phyloP scores from a whole-genome alignment of 345 rosid genomes.

The Hevea brasiliensis region DNA sequence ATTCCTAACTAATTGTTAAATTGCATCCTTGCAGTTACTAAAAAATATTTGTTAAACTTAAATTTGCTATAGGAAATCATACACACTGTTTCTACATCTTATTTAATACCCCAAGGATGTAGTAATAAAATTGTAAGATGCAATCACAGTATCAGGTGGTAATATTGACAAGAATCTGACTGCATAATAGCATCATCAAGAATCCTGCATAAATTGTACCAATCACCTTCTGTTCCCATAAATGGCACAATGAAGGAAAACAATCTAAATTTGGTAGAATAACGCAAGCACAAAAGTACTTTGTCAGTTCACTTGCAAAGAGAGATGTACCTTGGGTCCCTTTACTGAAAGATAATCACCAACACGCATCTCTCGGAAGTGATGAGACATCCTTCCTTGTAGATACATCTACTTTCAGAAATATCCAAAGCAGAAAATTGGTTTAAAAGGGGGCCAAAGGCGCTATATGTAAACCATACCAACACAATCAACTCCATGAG shows the following conservation, averaged over 20 bases:
- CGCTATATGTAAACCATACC: background rate
- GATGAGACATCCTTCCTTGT: constrained; percentile 99
- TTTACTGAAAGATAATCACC: constrained; percentile 85
- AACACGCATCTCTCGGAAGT: constrained; percentile 88
- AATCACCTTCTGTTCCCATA: background rate
- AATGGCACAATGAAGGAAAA: no score
- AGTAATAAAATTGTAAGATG: background rate
- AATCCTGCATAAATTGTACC: no score
- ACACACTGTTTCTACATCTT: background rate
- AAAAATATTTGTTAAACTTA: background rate
- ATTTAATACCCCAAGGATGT: background rate
- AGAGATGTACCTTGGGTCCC: constrained; percentile 85
- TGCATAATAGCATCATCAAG: background rate
- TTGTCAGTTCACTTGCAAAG: constrained; percentile 3
- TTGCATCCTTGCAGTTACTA: background rate
- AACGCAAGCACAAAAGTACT: background rate
- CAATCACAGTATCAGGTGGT: no score
- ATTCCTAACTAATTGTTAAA: background rate
- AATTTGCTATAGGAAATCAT: background rate
- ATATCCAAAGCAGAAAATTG: constrained; percentile 8
- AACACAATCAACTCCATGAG: constrained; percentile 14
- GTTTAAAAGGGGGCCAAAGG: background rate
- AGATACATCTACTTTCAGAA: constrained; percentile 76
- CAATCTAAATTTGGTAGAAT: background rate
- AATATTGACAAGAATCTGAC: background rate